A percentile compares a stretch with the other conserved stretches of the same genome.
Conservation (phyloP, 1,284 basidiomycete species). For the Retiboletus fuscus region DNA sequence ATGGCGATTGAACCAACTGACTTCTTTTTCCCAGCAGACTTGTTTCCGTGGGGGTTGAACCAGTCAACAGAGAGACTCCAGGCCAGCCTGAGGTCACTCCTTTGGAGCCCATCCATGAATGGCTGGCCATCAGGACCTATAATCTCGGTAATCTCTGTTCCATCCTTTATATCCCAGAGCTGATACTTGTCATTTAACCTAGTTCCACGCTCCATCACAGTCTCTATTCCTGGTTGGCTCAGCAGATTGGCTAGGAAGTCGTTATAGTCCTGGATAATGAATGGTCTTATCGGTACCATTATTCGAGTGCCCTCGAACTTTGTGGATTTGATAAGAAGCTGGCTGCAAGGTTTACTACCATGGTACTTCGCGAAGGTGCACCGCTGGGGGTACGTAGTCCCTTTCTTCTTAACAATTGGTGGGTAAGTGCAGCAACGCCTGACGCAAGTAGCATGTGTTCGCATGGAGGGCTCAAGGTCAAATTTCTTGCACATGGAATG, state of each 20-base stretch:
- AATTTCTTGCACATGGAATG: conserved; percentile 5
- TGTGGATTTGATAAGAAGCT: not conserved
- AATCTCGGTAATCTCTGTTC: not conserved
- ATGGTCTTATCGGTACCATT: not conserved
- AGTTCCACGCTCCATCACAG: not conserved
- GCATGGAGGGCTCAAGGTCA: conserved; percentile 17
- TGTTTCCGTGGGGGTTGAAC: not conserved
- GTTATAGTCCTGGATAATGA: not conserved
- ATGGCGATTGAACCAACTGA: not conserved
- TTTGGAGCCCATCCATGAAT: conserved; percentile 1
- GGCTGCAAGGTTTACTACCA: conserved; percentile 12
- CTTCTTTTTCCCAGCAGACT: not conserved
- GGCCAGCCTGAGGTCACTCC: conserved; percentile 32
- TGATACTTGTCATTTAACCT: conserved; percentile 1
- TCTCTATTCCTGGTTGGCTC: not conserved
- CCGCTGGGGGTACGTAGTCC: not conserved
- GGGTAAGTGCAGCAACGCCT: conserved; percentile 19
- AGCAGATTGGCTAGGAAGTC: not conserved
- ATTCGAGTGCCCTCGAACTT: not conserved
- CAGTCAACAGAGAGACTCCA: conserved; percentile 2
- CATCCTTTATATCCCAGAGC: not conserved
- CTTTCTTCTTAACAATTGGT: not conserved
- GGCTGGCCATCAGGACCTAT: not conserved
- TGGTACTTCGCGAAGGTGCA: conserved; percentile 8
- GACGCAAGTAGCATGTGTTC: conserved; percentile 10